Base-by-base conservation (phyloP, 805 yeast genomes). In the Candida ascalaphidarum region DNA sequence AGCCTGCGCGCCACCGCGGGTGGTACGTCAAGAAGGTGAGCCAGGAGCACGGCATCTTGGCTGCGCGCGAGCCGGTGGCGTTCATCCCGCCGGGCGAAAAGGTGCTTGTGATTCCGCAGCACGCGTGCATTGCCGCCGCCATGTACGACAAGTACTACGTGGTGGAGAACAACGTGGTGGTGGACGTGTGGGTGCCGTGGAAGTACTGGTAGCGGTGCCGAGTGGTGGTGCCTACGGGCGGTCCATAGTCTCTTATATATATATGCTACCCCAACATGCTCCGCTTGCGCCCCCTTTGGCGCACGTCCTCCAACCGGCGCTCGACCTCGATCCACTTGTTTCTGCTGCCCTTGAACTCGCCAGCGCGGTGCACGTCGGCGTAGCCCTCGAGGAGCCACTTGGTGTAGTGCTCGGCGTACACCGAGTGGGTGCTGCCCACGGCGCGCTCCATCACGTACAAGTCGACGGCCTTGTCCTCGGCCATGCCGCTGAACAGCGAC, bases 381-480 rank as follows among this genome's bases (percentile, higher is more conserved):
- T 83, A 85, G 0, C 95, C 96, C 31, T 74, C 68, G 35, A 88
- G 55, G 5, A 86, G 44, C 86, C 89, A 78, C 23, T 56, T 50
- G 41, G 73, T 77, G 49, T 86, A 86, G 23, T 50, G 43, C 2
- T 65, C 68, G 2, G 95, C 66, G 44, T 70, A 71, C 5, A 67
- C 65, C 0, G 97, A 89, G 53, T 92, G 98, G 1, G 98, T 92
- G 40, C 95, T 83, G 17, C 74, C 58, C 12, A 92, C 69, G 0
- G 98, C 97, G 43, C 97, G 64, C 53, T 92, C 98, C 35, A 92
- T 56, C 8, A 92, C 97, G 44, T 92, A 92, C 34, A 92, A 53
- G 52, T 92, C 98, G n/a, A 92, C 98, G 3, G 97, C 97, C 52
- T 84, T 86, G 46, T 89, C 97, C 44, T 92, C 98, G 0, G 81